Base-by-base conservation (phyloP, 129 eudicot species). In the Deinandra increscens region DNA sequence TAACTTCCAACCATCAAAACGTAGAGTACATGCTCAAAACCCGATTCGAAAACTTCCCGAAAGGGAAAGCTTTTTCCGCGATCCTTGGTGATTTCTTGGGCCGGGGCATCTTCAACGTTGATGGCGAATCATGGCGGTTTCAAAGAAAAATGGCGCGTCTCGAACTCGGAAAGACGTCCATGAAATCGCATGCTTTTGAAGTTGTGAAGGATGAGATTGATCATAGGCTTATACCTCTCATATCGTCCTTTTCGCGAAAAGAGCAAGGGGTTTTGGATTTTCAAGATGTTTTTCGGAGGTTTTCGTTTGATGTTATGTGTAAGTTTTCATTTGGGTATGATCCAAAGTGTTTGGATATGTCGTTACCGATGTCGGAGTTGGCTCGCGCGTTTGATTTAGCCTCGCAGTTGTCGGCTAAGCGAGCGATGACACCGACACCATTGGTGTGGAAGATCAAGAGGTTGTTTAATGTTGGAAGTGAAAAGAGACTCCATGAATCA, bases 21-120 rank as follows among this genome's bases (percentile, higher is more conserved):
- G 91, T 91, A 5, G 95, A 88, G 73, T 84, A 84, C 74, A 91
- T 91, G 79, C 88, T 91, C 78, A 91, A 88, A 46, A 86, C 96
- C 31, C 61, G 72, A 34, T 91, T 91, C 38, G 88, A 91, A 4
- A 91, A 91, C 51, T 91, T 67, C 76, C 98, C 96, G 0, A 91
- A 91, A 75, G 98, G 96, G 15, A 85, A 88, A 22, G 85, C 91
- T 22, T 91, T 91, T 36, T 86, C 94, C 0, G 60, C 77, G 1
- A 91, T 88, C 56, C 71, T 91, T 41, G 96, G 91, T 1, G 98
- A 91, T 78, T 78, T 91, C 61, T 55, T 91, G 36, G 98, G 98
- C 1, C 8, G 80, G 19, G 98, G 98, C 0, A 91, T 91, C 45
- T 91, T 91, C 77, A 91, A 91, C 79, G 98, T 86, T 4, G 96